Percentiles rank a stretch among this genome's conserved stretches.
phyloP scores from a whole-genome alignment of 139 green algal genomes.

The Volvox africanus region DNA sequence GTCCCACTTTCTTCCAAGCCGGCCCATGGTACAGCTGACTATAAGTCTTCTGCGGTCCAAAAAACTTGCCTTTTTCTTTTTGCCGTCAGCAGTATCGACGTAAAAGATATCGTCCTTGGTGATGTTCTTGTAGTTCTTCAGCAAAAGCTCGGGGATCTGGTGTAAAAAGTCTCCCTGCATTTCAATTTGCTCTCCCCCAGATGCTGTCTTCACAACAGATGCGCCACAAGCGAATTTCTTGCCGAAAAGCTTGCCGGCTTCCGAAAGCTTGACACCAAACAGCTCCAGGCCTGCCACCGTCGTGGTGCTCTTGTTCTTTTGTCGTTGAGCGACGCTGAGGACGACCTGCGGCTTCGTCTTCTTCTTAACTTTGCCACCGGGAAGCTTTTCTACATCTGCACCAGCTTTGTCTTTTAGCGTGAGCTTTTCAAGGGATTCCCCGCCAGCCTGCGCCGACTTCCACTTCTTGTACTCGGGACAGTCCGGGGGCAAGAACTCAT shows the following conservation, averaged over 20 bases:
- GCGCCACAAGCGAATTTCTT: constrained; percentile 99
- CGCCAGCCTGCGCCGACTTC: constrained; percentile 78
- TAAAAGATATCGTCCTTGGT: constrained; percentile 78
- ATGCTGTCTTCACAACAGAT: constrained; percentile 90
- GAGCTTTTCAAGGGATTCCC: constrained; percentile 71
- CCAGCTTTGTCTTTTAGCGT: constrained; percentile 72
- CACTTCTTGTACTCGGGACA: constrained; percentile 89
- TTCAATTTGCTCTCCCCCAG: constrained; percentile 94
- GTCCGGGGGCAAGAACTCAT: constrained; percentile 88
- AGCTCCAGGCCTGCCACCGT: constrained; percentile 90
- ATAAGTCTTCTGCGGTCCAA: no score
- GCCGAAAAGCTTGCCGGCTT: constrained; percentile 96
- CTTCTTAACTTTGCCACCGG: constrained; percentile 83
- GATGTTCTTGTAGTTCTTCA: constrained; percentile 87
- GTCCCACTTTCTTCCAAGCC: background rate
- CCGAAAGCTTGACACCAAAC: constrained; percentile 92
- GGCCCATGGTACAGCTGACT: background rate
- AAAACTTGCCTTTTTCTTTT: constrained; percentile 69
- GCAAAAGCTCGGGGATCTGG: constrained; percentile 77
- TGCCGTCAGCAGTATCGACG: constrained; percentile 69
- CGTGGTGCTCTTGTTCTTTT: constrained; percentile 96
- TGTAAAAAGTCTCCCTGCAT: constrained; percentile 89
- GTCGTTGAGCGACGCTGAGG: constrained; percentile 82
- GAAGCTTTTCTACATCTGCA: constrained; percentile 78
- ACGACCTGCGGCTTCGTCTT: constrained; percentile 83